Base-by-base conservation (phyloP, 2,329 filamentous ascomycete genomes). In the Cladosporium halotolerans region DNA sequence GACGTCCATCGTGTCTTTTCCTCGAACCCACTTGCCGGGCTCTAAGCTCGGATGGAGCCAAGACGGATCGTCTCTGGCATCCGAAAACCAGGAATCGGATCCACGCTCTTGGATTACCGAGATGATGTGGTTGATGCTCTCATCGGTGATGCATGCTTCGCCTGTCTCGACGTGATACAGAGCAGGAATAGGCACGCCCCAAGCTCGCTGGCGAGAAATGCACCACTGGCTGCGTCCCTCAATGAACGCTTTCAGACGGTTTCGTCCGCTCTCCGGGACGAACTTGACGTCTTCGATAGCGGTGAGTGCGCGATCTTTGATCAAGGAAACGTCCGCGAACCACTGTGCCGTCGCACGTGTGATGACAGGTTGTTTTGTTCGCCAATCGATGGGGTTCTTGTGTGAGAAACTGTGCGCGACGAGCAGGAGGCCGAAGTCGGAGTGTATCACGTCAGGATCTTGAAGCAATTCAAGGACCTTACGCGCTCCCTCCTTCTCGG, bases 331-430 rank as follows among this genome's bases (percentile, higher is more conserved):
- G 68, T 97, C 89, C 9, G 93, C 90, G 66, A 99, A 99, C 93
- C 93, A 99, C 71, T 99, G 93, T 36, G 91, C 89, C 0, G 95
- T 99, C 3, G 93, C 92, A 59, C 93, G 78, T 33, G 95, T 82
- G 55, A 99, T 89, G 46, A 99, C 85, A 1, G 93, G 93, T 60
- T 87, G 79, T 71, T 97, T 99, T 0, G 92, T 95, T 51, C 93
- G 81, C 93, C 93, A 99, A 71, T 99, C 93, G 62, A 97, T 96
- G 0, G 93, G 93, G 67, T 97, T 97, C 70, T 96, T 97, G 76
- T 99, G 93, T 49, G 78, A 79, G 66, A 92, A 86, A 53, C 77
- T 77, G 61, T 95, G 86, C 3, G 79, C 80, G 38, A 79, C 78
- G 39, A 96, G 73, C 3, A 97, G 79, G n/a, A 75, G 67, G 16